Evolutionary conservation across 176 grass and related monocot genomes (phyloP).

Genomic region (Triticum dicoccoides): DNA sequence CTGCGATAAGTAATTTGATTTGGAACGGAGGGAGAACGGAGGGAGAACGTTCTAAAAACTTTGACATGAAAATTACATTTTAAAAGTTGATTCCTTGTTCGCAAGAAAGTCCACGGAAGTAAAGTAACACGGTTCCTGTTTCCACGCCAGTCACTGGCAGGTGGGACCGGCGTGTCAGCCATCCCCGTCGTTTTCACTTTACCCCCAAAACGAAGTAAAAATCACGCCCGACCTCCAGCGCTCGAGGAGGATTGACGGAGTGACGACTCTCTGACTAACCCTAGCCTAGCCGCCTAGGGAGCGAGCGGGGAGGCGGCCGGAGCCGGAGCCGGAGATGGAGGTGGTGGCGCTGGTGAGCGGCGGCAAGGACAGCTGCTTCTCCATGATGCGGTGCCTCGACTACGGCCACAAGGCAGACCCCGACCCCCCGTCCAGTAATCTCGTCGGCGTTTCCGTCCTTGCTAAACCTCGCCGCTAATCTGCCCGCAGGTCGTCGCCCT

Average conservation of each 20-base stretch:
- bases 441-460: not conserved
- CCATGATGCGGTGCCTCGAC: slow-evolving; percentile 97
- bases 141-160: too few species aligned
- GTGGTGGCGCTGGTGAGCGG: slow-evolving; percentile 97
- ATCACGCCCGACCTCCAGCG: not conserved
- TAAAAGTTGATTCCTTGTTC: not conserved
- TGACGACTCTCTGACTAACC: not conserved
- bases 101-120: not conserved
- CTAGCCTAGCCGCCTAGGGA: not conserved
- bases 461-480: not conserved
- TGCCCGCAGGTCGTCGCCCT: slow-evolving; percentile 65
- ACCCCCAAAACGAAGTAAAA: not conserved
- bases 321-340: slow-evolving; percentile 56
- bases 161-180: not conserved
- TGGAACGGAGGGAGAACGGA: too few species aligned
- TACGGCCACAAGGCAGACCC: slow-evolving; percentile 69
- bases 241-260: not conserved
- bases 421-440: not conserved
- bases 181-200: not conserved
- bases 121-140: not conserved
- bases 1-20: too few species aligned
- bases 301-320: not conserved
- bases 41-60: too few species aligned
- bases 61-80: too few species aligned
- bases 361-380: slow-evolving; percentile 96